Percentiles rank a stretch among this genome's conserved stretches.
Conservation (phyloP, 305 asterid species). For the Vinca major region DNA sequence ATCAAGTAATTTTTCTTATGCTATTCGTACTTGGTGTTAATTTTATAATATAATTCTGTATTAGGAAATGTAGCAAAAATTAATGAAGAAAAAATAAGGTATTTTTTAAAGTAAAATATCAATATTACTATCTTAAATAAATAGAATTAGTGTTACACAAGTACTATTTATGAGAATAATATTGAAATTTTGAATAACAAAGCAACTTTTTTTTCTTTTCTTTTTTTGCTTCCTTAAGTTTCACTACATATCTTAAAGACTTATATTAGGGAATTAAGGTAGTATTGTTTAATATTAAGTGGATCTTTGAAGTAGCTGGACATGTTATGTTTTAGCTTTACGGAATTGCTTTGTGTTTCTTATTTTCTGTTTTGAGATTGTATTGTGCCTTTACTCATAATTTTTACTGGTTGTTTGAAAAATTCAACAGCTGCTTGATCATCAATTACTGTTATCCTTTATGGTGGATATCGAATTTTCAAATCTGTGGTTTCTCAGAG, state of each 20-base stretch:
- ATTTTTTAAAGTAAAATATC: no score
- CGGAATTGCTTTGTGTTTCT: background rate
- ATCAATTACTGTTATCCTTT: no score
- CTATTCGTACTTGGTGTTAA: background rate
- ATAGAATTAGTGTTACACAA: no score
- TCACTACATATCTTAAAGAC: no score
- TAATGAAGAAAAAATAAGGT: no score
- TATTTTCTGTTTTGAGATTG: background rate
- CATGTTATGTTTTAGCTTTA: background rate
- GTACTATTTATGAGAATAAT: no score
- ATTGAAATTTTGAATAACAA: no score
- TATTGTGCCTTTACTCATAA: background rate
- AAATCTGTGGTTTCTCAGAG: background rate
- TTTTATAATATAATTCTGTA: no score
- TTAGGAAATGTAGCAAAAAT: no score
- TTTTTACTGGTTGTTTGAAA: background rate
- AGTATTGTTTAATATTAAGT: background rate
- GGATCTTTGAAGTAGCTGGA: no score
- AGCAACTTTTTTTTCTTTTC: no score
- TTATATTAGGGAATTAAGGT: background rate
- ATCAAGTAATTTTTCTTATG: slow-evolving; percentile 11
- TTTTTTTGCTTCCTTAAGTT: background rate
- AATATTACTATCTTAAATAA: no score
- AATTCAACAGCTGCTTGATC: background rate
- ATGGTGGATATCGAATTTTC: background rate